A percentile compares a stretch with the other conserved stretches of the same genome.
Conservation (phyloP, 768 basidiomycete genomes). For the Tubosaeta sp. region DNA sequence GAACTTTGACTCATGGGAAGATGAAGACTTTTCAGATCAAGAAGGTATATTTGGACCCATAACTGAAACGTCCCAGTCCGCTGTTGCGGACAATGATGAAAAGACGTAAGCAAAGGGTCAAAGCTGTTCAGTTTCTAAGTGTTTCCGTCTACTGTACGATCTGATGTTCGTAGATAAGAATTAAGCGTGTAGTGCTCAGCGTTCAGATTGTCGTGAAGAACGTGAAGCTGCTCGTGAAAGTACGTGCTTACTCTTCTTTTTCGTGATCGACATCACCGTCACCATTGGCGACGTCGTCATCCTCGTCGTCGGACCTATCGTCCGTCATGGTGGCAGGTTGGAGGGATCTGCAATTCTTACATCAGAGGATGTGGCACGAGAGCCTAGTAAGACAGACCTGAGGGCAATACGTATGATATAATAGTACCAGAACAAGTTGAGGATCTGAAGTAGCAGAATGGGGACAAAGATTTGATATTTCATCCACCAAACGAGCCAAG, state of each 20-base stretch:
- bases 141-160: slow-evolving; percentile 4
- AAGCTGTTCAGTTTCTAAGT: neutral
- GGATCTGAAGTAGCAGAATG: slow-evolving; percentile 66
- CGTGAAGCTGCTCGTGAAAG: neutral
- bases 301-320: slow-evolving; percentile 79
- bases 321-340: slow-evolving; percentile 49
- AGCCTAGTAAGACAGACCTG: slow-evolving; percentile 46
- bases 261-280: slow-evolving; percentile 22
- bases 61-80: slow-evolving; percentile 11
- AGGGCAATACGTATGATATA: slow-evolving; percentile 74
- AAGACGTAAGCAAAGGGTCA: slow-evolving; percentile 1
- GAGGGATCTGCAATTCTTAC: slow-evolving; percentile 44
- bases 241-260: slow-evolving; percentile 29
- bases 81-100: slow-evolving; percentile 1
- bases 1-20: slow-evolving; percentile 54
- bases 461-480: slow-evolving; percentile 76
- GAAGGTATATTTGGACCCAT: slow-evolving; percentile 35
- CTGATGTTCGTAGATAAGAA: too few relatives aligned
- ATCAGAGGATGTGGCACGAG: slow-evolving; percentile 6
- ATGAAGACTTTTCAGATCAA: slow-evolving; percentile 43
- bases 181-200: too few relatives aligned
- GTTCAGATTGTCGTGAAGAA: slow-evolving; percentile 3
- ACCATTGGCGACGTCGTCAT: slow-evolving; percentile 35
- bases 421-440: slow-evolving; percentile 94
- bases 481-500: slow-evolving; percentile 76